Base-by-base conservation (phyloP, 441 rosid species). In the Populus trichocarpa region DNA sequence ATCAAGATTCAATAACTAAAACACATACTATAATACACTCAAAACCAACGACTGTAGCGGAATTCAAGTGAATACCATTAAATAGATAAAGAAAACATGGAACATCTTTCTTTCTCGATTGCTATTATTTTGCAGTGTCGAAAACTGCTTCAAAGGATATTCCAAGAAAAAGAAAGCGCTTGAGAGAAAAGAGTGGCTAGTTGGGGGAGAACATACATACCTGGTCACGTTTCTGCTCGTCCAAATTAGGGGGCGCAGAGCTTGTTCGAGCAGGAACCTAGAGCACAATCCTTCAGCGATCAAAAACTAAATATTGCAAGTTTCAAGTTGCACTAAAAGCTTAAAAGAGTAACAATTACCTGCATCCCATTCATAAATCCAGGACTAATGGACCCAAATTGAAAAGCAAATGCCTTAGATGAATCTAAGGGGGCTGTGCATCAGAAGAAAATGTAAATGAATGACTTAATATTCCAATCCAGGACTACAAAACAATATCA, bases 181-280 rank as follows among this genome's bases (percentile, higher is more conserved):
- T 16, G 22, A 8, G 22, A 77, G 23, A 63, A 11, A 35, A 7
- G 26, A 50, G n/a, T 32, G 16, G 69, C 13, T 38, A 16, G 61
- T 18, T 53, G 61, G 61, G 57, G 57, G 25, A 65, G 68, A 42
- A 53, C 26, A 70, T 20, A 75, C 77, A 73, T 72, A 93, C 99
- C 98, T 91, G 98, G 69, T 88, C 92, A 80, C 92, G 88, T 86
- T 91, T 92, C 90, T 97, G 99, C 87, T 97, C 99, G 78, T 95
- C 99, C 92, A 97, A 86, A 84, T 95, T 93, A 20, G 98, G 99
- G 78, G 99, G 99, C 71, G 98, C 99, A 70, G 99, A 97, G 87
- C 89, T 91, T 69, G 99, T 97, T 77, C 99, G 94, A 76, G 99
- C 95, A 53, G 98, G 99, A 88, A 95, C 86, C 99, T 97, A 83